Conservation (phyloP, 202 grass and related monocot genomes). For the Panicum hallii region DNA sequence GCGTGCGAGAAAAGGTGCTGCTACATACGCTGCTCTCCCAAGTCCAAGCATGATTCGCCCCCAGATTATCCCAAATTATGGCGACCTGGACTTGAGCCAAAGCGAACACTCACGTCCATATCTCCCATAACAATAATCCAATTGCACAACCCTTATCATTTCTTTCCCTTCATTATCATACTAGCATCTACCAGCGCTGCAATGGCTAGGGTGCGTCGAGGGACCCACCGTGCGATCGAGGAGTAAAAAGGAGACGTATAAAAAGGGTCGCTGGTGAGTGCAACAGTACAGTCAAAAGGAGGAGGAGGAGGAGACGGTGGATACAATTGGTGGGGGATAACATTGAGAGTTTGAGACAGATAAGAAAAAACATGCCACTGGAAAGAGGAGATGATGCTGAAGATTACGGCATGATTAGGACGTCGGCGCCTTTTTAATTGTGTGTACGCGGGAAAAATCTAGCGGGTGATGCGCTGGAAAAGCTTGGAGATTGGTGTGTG, state of each 20-base stretch:
- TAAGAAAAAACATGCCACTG: constrained; percentile 34
- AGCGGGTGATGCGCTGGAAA: constrained; percentile 33
- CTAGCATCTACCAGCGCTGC: no score
- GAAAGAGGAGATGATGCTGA: constrained; percentile 19
- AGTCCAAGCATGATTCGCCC: not conserved
- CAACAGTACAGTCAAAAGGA: not conserved
- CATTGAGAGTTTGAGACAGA: constrained; percentile 14
- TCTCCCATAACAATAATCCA: not conserved
- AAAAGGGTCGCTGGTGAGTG: not conserved
- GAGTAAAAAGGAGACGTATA: not conserved
- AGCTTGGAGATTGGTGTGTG: not conserved
- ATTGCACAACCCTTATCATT: not conserved
- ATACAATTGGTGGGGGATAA: not conserved
- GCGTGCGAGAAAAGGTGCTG: constrained; percentile 14
- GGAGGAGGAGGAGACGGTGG: not conserved
- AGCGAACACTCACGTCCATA: not conserved
- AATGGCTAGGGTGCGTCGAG: no score
- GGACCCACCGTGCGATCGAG: not conserved
- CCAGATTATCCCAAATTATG: constrained; percentile 18
- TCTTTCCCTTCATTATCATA: not conserved
- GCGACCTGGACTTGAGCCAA: not conserved
- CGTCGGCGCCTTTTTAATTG: constrained; percentile 26
- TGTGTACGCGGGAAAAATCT: constrained; percentile 14
- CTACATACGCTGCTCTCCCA: not conserved
- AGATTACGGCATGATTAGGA: constrained; percentile 35